Percentiles rank a stretch among this genome's conserved stretches.
Evolutionary conservation across 1,284 basidiomycete species (phyloP).

Genomic region (Moesziomyces globuligerus): DNA sequence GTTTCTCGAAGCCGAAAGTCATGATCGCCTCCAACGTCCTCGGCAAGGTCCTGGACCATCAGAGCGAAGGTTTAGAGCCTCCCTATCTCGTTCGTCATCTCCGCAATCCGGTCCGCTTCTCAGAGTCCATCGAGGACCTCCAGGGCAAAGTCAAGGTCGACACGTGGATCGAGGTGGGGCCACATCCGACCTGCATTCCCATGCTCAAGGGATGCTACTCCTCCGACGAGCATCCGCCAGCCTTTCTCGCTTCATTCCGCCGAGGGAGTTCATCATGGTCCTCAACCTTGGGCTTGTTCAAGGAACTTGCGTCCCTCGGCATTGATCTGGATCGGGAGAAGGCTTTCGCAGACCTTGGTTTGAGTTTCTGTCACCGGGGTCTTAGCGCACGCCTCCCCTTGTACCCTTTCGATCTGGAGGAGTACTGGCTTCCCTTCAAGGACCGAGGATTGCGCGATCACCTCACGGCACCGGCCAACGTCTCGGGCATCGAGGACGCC

Average conservation of each 20-base stretch:
- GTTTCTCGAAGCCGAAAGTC: slow-evolving; percentile 18
- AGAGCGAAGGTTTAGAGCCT: slow-evolving; percentile 2
- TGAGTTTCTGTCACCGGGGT: slow-evolving; percentile 11
- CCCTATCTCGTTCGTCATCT: slow-evolving; percentile 34
- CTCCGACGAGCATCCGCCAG: slow-evolving; percentile 6
- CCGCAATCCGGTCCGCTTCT: slow-evolving; percentile 37
- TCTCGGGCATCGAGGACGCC: no score
- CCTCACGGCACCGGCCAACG: slow-evolving; percentile 3
- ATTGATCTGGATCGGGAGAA: slow-evolving; percentile 28
- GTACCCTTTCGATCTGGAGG: slow-evolving; percentile 49
- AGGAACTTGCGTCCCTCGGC: slow-evolving; percentile 25
- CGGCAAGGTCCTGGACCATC: slow-evolving; percentile 14
- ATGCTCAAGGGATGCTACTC: slow-evolving; percentile 47
- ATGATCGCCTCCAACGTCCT: slow-evolving; percentile 35
- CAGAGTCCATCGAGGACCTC: slow-evolving; percentile 26
- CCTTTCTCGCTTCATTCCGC: slow-evolving; percentile 34
- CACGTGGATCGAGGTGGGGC: slow-evolving; percentile 43
- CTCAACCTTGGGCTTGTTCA: slow-evolving; percentile 19
- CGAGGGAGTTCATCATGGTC: slow-evolving; percentile 38
- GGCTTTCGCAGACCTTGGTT: slow-evolving; percentile 25
- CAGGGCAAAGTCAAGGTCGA: slow-evolving; percentile 12
- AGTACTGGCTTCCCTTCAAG: slow-evolving; percentile 41
- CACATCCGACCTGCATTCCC: slow-evolving; percentile 44
- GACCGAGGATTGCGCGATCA: slow-evolving; percentile 48
- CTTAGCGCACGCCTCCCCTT: slow-evolving; percentile 28